Percentiles rank a stretch among this genome's conserved stretches.
phyloP scores from a whole-genome alignment of 768 basidiomycete species.

The Termitomyces sp. region DNA sequence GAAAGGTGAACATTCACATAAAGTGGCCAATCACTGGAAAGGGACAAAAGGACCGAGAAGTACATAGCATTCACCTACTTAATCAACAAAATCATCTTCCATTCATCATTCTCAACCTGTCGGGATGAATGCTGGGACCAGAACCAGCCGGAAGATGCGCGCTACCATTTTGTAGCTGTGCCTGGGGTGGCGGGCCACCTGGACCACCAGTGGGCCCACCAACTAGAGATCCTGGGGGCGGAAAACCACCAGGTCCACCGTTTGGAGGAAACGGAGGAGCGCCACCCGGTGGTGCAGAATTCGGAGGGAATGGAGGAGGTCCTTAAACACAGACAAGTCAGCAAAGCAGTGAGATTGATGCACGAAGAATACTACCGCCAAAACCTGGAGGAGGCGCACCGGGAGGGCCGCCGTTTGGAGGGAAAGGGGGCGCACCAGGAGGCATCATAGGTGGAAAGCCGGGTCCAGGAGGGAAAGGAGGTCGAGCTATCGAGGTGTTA shows the following conservation, averaged over 20 bases:
- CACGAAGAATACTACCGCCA: conserved; percentile 32
- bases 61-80: conserved; percentile 2
- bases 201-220: conserved; percentile 36
- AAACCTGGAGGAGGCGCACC: conserved; percentile 41
- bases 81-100: conserved; percentile 16
- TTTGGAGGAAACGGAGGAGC: conserved; percentile 5
- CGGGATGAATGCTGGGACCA: conserved; percentile 76
- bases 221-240: conserved; percentile 49
- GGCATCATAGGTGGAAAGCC: conserved; percentile 49
- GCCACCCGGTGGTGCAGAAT: conserved; percentile 1
- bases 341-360: background rate
- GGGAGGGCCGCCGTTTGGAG: conserved; percentile 49
- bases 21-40: background rate
- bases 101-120: conserved; percentile 77
- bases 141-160: conserved; percentile 26
- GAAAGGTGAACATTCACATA: background rate
- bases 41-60: background rate
- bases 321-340: background rate
- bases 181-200: conserved; percentile 30
- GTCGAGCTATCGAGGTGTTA: conserved; percentile 39
- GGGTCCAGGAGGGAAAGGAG: conserved; percentile 67
- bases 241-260: conserved; percentile 16
- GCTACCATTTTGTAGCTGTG: conserved; percentile 20
- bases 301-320: conserved; percentile 6
- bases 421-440: conserved; percentile 67